These are phyloP conservation scores for Gamarada debralockiae DNA, from an alignment of 495 filamentous ascomycete species.

Conservation along the genomic window DNA sequence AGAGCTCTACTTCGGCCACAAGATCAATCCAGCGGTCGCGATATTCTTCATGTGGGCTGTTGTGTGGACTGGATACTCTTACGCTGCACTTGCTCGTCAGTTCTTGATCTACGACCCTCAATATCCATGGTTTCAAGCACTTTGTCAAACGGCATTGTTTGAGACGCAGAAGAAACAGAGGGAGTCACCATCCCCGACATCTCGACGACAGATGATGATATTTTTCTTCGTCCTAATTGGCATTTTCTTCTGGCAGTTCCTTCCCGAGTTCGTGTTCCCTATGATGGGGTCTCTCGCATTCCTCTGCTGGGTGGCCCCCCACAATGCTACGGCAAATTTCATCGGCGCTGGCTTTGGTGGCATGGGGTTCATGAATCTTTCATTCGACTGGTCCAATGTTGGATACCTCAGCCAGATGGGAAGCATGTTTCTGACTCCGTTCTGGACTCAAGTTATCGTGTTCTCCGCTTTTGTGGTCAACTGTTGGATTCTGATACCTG, in stretches of 20 bases:
- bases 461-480: constrained; percentile 49
- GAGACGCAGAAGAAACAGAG: constrained; percentile 49
- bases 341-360: constrained; percentile 53
- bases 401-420: constrained; percentile 40
- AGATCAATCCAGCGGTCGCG: constrained; percentile 44
- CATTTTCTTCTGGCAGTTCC: constrained; percentile 54
- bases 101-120: constrained; percentile 51
- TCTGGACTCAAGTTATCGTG: constrained; percentile 51
- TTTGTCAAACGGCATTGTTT: constrained; percentile 53
- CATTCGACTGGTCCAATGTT: constrained; percentile 55
- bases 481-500: constrained; percentile 52
- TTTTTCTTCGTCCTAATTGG: constrained; percentile 49
- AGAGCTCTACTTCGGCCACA: constrained; percentile 48
- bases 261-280: constrained; percentile 55
- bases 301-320: constrained; percentile 58
- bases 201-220: constrained; percentile 48
- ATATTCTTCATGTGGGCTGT: constrained; percentile 58
- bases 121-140: constrained; percentile 46
- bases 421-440: constrained; percentile 50
- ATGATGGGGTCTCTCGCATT: constrained; percentile 54
- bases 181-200: constrained; percentile 42
- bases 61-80: constrained; percentile 51
- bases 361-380: constrained; percentile 55
- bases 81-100: constrained; percentile 49
- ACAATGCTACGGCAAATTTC: constrained; percentile 52